Base-by-base conservation (phyloP, 2,329 filamentous ascomycete species). In the Hortaea sp. region DNA sequence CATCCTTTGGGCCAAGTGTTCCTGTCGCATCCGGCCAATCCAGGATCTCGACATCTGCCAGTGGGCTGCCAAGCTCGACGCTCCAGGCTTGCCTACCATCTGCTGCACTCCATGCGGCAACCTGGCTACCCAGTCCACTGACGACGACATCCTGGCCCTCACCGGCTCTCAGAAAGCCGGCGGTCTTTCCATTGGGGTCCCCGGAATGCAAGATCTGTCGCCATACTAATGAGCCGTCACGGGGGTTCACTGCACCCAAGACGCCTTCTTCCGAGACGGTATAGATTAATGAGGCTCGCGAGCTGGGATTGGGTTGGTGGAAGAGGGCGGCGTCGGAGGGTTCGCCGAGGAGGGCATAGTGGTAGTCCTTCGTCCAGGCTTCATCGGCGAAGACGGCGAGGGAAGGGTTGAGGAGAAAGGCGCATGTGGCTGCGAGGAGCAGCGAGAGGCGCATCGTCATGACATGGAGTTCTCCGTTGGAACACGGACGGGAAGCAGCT, bases 241-340 rank as follows among this genome's bases (percentile, higher is more conserved):
- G 84, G 1, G 92, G 92, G 58, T 95, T 94, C 41, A 97, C 76
- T 1, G 90, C 90, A 42, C 87, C 92, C 12, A 98, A 68, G 2
- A 95, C 78, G 34, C 82, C 80, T 42, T 88, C 76, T 48, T 95
- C 86, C 53, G 87, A 94, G 39, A 97, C 71, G 0, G 92, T 94
- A 66, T 95, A 98, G 44, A 98, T 76, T 34, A 98, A 75, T 45
- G 86, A 90, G 32, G 89, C 89, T 66, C 86, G 88, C 52, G 90
- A 89, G 56, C 82, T 79, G 52, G 79, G 76, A 59, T 84, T 77
- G 35, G 92, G 90, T 57, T 82, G 84, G 69, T 95, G 88, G 78
- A 97, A 97, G 76, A 97, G 94, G 57, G 90, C 95, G 52, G 86
- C 79, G 63, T 79, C 73, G 64, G 84, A 84, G 45, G 92, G 88